These are phyloP conservation scores for Komagataella phaffii DNA, from an alignment of 805 yeast genomes.

Conservation along the genomic window DNA sequence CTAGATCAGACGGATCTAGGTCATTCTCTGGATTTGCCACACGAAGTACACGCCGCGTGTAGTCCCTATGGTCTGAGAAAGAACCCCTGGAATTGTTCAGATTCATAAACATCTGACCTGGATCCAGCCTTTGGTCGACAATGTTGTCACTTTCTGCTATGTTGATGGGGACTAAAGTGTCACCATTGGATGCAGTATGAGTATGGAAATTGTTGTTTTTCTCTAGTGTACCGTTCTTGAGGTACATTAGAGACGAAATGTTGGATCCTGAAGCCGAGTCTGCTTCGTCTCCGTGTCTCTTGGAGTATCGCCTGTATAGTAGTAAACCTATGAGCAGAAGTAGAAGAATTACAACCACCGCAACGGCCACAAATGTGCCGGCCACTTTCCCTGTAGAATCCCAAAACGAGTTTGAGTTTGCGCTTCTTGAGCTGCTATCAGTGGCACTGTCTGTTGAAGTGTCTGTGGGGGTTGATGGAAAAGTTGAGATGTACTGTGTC, in stretches of 20 bases:
- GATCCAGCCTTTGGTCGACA: constrained; percentile 54
- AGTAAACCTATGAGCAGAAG: constrained; percentile 27
- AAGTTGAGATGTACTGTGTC: constrained; percentile 1
- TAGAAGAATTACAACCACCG: constrained; percentile 38
- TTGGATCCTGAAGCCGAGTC: not conserved
- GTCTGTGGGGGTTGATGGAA: constrained; percentile 9
- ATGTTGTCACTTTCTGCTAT: constrained; percentile 4
- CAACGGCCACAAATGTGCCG: constrained; percentile 75
- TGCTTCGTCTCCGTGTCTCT: not conserved
- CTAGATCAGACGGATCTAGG: not conserved
- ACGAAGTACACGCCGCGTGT: constrained; percentile 38
- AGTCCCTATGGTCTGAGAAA: constrained; percentile 43
- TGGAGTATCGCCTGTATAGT: constrained; percentile 7
- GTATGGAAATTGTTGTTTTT: not conserved
- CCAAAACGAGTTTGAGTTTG: constrained; percentile 35
- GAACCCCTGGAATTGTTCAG: constrained; percentile 27
- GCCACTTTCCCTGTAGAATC: constrained; percentile 66
- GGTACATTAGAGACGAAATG: not conserved
- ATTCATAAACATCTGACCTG: constrained; percentile 36
- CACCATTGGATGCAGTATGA: constrained; percentile 4
- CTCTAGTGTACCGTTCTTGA: not conserved
- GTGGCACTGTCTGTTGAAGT: constrained; percentile 1
- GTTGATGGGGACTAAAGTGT: constrained; percentile 8
- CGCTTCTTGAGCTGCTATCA: not conserved
- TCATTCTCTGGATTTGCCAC: constrained; percentile 29